phyloP scores from a whole-genome alignment of 2,329 filamentous ascomycete genomes.

The Colletotrichum simmondsii region DNA sequence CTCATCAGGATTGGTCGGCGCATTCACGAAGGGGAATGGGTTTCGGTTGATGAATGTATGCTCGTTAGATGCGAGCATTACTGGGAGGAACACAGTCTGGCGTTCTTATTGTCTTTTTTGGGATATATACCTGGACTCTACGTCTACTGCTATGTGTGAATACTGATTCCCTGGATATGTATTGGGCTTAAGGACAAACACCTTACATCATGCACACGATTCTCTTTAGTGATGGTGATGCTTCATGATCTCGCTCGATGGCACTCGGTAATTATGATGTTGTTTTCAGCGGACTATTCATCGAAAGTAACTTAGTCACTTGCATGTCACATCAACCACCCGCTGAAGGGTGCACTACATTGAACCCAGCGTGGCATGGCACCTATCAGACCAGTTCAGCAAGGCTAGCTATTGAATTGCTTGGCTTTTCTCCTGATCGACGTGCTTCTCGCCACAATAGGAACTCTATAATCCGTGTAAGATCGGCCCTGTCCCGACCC shows the following conservation, averaged over 20 bases:
- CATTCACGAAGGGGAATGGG: neutral
- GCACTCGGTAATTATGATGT: no score
- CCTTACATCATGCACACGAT: neutral
- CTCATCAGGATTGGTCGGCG: constrained; percentile 6
- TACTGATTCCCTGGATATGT: constrained; percentile 10
- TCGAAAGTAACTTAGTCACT: no score
- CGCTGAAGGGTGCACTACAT: no score
- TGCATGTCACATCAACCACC: no score
- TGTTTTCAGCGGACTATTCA: no score
- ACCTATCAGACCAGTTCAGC: neutral
- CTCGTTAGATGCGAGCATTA: constrained; percentile 8
- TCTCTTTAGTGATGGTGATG: neutral
- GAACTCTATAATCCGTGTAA: neutral
- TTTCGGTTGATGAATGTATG: neutral
- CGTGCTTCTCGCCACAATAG: neutral
- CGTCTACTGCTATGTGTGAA: constrained; percentile 24
- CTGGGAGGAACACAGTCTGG: neutral
- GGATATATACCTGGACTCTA: constrained; percentile 31
- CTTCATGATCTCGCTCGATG: no score
- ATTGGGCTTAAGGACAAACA: neutral
- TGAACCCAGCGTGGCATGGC: neutral
- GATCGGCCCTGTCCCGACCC: neutral
- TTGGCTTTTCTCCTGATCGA: no score
- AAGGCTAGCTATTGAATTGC: no score
- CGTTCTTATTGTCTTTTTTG: neutral